A percentile compares a stretch with the other conserved stretches of the same genome.
phyloP scores from a whole-genome alignment of 2,329 filamentous ascomycete genomes.

The Neoascochyta sp. region DNA sequence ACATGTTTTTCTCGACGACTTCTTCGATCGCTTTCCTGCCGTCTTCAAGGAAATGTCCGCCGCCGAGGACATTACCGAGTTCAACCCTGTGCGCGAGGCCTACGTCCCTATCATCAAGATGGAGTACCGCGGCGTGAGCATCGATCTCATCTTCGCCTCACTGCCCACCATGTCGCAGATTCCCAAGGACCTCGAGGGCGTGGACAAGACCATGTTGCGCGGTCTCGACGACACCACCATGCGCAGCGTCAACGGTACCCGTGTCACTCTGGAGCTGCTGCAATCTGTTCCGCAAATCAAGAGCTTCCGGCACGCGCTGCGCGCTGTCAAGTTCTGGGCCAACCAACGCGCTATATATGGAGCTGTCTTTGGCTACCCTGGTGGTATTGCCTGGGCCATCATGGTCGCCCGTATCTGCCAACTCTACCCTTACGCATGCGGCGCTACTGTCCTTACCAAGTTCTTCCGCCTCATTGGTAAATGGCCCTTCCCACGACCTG shows the following conservation, averaged over 20 bases:
- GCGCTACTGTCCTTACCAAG: slow-evolving; percentile 82
- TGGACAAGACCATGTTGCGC: slow-evolving; percentile 78
- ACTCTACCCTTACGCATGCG: slow-evolving; percentile 87
- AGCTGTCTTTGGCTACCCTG: slow-evolving; percentile 94
- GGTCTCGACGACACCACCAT: slow-evolving; percentile 84
- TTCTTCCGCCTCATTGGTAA: slow-evolving; percentile 90
- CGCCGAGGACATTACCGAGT: slow-evolving; percentile 74
- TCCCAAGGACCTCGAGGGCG: slow-evolving; percentile 63
- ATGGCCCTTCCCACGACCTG: slow-evolving; percentile 94
- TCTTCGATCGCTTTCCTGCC: slow-evolving; percentile 84
- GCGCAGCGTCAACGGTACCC: slow-evolving; percentile 86
- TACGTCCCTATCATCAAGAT: slow-evolving; percentile 98
- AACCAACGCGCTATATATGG: slow-evolving; percentile 89
- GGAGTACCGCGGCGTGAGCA: slow-evolving; percentile 83
- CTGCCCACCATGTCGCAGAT: slow-evolving; percentile 42
- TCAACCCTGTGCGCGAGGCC: slow-evolving; percentile 81
- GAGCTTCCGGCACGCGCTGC: slow-evolving; percentile 82
- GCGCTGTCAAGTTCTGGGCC: slow-evolving; percentile 95
- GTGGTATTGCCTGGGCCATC: slow-evolving; percentile 98
- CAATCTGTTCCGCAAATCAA: slow-evolving; percentile 82
- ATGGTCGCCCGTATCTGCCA: slow-evolving; percentile 93
- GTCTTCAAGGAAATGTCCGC: slow-evolving; percentile 73
- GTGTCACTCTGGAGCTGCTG: slow-evolving; percentile 90
- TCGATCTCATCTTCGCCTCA: slow-evolving; percentile 74
- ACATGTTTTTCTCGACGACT: slow-evolving; percentile 84